Evolutionary conservation across 2,329 filamentous ascomycete genomes (phyloP).

Genomic region (Fusarium clavum): DNA sequence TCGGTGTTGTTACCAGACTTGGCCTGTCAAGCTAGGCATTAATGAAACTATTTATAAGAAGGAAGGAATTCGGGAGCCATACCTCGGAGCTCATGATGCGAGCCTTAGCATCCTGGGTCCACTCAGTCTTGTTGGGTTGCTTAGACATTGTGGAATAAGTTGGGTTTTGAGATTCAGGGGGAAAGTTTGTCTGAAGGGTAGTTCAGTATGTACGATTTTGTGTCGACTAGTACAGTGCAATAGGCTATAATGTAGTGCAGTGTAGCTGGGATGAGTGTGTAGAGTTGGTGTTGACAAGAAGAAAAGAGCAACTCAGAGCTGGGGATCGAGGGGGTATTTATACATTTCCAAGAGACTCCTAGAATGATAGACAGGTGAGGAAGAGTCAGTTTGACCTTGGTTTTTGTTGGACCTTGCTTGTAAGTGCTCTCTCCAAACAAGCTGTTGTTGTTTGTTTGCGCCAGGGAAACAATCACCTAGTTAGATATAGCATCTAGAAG

Average conservation of each 20-base stretch:
- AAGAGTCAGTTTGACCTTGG: background rate
- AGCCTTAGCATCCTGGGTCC: slow-evolving; percentile 16
- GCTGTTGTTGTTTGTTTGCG: background rate
- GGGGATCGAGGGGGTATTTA: slow-evolving; percentile 10
- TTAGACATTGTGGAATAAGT: slow-evolving; percentile 17
- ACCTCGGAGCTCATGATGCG: slow-evolving; percentile 15
- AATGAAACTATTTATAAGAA: background rate
- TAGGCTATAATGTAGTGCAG: background rate
- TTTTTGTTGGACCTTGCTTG: background rate
- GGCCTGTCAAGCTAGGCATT: background rate
- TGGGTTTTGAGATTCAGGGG: background rate
- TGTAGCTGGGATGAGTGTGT: background rate
- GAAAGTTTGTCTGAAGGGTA: background rate
- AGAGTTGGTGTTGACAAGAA: slow-evolving; percentile 1
- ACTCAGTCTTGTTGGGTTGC: background rate
- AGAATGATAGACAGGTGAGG: background rate
- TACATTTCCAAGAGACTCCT: slow-evolving; percentile 1
- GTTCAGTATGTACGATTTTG: background rate
- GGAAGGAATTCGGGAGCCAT: background rate
- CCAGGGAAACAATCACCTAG: background rate
- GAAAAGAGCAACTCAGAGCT: background rate
- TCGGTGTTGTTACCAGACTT: slow-evolving; percentile 8
- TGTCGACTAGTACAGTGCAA: background rate
- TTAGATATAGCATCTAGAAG: background rate
- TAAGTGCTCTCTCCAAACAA: background rate